Evolutionary conservation across 2,329 filamentous ascomycete species (phyloP).

Genomic region (Colletotrichum euphorbiae): DNA sequence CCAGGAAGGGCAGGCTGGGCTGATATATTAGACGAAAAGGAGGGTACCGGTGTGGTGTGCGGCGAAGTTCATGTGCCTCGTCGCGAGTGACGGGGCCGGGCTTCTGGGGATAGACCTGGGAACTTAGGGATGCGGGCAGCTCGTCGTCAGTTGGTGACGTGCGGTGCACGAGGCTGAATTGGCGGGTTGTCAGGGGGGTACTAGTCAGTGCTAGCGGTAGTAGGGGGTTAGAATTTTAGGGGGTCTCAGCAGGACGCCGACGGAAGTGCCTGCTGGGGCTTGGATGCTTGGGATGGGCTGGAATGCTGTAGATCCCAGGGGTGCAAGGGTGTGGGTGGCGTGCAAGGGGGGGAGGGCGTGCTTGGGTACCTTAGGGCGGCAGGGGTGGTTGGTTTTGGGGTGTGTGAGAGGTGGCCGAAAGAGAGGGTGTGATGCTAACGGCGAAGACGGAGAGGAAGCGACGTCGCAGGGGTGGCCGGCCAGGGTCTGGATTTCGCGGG

Average conservation of each 20-base stretch:
- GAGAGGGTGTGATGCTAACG: conserved; percentile 11
- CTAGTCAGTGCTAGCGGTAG: conserved; percentile 33
- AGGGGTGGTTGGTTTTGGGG: conserved; percentile 30
- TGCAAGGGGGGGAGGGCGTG: conserved; percentile 31
- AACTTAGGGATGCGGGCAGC: conserved; percentile 40
- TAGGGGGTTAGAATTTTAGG: conserved; percentile 38
- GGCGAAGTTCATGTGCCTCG: conserved; percentile 45
- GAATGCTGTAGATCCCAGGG: conserved; percentile 40
- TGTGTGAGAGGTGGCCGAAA: not conserved
- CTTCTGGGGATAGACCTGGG: conserved; percentile 31
- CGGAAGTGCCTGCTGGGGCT: conserved; percentile 40
- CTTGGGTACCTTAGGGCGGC: conserved; percentile 12
- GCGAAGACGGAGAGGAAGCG: conserved; percentile 6
- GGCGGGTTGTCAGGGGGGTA: conserved; percentile 34
- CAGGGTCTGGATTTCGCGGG: conserved; percentile 36
- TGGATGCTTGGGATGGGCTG: conserved; percentile 40
- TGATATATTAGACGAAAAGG: conserved; percentile 41
- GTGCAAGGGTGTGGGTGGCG: conserved; percentile 30
- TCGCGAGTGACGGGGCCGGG: conserved; percentile 28
- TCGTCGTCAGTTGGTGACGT: conserved; percentile 56
- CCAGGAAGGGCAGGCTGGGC: conserved; percentile 27
- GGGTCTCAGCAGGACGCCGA: conserved; percentile 39
- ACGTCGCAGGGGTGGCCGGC: conserved; percentile 33
- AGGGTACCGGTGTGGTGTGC: conserved; percentile 44
- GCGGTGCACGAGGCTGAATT: conserved; percentile 58